phyloP scores from a whole-genome alignment of 495 filamentous ascomycete species.

The Daldinia grandis region DNA sequence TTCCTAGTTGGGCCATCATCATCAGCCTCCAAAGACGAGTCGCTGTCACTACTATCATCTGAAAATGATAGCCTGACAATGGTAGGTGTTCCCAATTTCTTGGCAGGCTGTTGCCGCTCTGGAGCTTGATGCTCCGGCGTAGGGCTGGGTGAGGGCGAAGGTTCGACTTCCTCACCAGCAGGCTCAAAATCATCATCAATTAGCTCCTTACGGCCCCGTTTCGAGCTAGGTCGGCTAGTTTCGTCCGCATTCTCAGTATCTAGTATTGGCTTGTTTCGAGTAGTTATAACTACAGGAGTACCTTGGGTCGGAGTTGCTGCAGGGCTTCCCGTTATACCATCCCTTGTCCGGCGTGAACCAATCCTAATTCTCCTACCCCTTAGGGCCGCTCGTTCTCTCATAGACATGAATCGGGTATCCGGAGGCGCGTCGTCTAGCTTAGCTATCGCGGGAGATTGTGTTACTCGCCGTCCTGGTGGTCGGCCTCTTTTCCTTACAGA shows the following conservation, averaged over 20 bases:
- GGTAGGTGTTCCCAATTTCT: constrained; percentile 31
- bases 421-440: constrained; percentile 13
- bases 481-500: constrained; percentile 29
- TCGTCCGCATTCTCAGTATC: constrained; percentile 9
- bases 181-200: constrained; percentile 50
- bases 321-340: constrained; percentile 19
- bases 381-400: constrained; percentile 56
- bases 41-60: constrained; percentile 14
- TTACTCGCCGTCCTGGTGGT: constrained; percentile 23
- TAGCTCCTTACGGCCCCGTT: constrained; percentile 31
- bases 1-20: constrained; percentile 20
- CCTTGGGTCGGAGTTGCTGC: constrained; percentile 26
- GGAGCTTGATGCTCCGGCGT: constrained; percentile 28
- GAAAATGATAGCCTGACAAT: constrained; percentile 34
- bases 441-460: constrained; percentile 6
- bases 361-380: constrained; percentile 58
- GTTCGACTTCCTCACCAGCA: constrained; percentile 35
- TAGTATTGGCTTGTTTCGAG: background rate
- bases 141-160: constrained; percentile 36
- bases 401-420: constrained; percentile 49
- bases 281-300: constrained; percentile 12
- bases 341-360: constrained; percentile 37
- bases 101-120: background rate
- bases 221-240: constrained; percentile 20
- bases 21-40: constrained; percentile 30